Percentiles rank a stretch among this genome's conserved stretches.
phyloP scores from a whole-genome alignment of 2,329 filamentous ascomycete genomes.

The Mycogone perniciosa region DNA sequence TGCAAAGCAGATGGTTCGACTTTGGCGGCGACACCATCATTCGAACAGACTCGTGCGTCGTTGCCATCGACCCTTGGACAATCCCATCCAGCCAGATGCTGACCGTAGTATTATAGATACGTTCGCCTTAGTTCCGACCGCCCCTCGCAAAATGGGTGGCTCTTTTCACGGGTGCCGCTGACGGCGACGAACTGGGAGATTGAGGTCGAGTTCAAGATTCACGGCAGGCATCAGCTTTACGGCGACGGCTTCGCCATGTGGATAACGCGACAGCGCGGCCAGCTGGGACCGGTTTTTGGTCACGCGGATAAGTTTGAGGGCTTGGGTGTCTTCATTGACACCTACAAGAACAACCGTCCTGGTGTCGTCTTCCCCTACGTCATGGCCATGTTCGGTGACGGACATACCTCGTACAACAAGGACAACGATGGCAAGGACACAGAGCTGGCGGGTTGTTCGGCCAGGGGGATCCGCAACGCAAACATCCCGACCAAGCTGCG shows the following conservation, averaged over 20 bases:
- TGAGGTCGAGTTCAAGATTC: constrained; percentile 90
- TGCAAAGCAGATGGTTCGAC: constrained; percentile 98
- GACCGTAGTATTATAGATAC: constrained; percentile 51
- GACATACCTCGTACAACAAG: constrained; percentile 83
- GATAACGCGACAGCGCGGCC: constrained; percentile 88
- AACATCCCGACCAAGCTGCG: constrained; percentile 75
- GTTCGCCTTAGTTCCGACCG: constrained; percentile 87
- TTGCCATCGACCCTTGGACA: no score
- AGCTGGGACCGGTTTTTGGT: constrained; percentile 79
- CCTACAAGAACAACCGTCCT: constrained; percentile 98
- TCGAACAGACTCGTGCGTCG: constrained; percentile 58
- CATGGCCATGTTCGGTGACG: constrained; percentile 97
- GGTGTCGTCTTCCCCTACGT: constrained; percentile 95
- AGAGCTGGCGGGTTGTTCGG: constrained; percentile 92
- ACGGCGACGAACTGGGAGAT: constrained; percentile 99
- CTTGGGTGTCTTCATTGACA: constrained; percentile 92
- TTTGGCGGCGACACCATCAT: constrained; percentile 95
- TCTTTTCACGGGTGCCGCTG: constrained; percentile 88
- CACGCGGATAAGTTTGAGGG: constrained; percentile 85
- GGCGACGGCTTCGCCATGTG: constrained; percentile 97
- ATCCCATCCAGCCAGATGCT: not conserved
- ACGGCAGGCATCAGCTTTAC: constrained; percentile 81
- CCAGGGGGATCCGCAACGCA: constrained; percentile 78
- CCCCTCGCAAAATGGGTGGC: constrained; percentile 84
- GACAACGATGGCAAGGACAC: constrained; percentile 88